Conservation (phyloP, 257 asterid genomes). For the Jacaranda mimosifolia region DNA sequence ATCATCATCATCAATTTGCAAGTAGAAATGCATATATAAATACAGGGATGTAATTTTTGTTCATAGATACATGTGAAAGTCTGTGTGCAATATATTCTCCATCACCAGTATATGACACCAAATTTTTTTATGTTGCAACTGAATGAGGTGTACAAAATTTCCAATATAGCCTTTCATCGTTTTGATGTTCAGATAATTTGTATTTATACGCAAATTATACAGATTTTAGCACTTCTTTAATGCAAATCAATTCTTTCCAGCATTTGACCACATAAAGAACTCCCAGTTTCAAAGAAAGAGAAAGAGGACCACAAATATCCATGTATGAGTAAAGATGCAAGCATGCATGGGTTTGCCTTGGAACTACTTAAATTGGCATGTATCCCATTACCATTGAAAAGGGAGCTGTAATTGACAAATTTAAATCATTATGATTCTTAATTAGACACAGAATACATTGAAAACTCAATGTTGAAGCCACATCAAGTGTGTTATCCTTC, state of each 20-base stretch:
- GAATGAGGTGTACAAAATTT: not conserved
- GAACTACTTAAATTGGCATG: not conserved
- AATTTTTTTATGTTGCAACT: not conserved
- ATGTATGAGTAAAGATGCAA: constrained; percentile 13
- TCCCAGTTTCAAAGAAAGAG: too few relatives aligned
- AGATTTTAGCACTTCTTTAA: constrained; percentile 5
- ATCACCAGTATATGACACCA: not conserved
- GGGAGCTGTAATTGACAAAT: not conserved
- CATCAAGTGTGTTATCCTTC: constrained; percentile 11
- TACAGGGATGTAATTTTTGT: too few relatives aligned
- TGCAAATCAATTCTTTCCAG: constrained; percentile 7
- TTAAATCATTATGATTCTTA: constrained; percentile 3
- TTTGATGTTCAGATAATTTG: not conserved
- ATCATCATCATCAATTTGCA: too few relatives aligned
- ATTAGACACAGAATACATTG: not conserved
- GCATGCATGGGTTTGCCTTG: not conserved
- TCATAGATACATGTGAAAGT: not conserved
- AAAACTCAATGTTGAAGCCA: constrained; percentile 29
- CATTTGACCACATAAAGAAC: not conserved
- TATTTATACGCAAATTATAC: not conserved
- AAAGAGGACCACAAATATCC: not conserved
- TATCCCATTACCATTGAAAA: constrained; percentile 1
- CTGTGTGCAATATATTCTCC: not conserved
- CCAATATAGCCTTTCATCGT: not conserved
- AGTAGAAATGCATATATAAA: too few relatives aligned